Evolutionary conservation across 192 early-diverging fungal species (phyloP), one percentile per base, ranked within the genome.

Genomic region (Umbelopsis isabellina): DNA sequence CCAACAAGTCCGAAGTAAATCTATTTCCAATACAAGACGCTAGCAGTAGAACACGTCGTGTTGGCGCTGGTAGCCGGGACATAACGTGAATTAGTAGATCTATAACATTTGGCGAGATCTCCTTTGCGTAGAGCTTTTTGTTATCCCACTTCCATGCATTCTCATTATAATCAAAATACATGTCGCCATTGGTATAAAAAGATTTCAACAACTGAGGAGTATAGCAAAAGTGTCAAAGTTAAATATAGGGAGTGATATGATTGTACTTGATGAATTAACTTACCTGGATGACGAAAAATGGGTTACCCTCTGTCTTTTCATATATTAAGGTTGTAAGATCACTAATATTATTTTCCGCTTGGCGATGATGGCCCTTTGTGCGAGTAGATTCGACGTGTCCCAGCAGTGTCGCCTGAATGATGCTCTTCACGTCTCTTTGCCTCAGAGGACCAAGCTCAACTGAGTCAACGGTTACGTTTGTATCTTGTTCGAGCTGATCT

Each of bases 11-110:
- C 20, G 72, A 68, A 15, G 65, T 69, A 49, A 79, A 78, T 15
- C 46, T 22, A 58, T 77, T 72, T n/a, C 78, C 78, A n/a, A 79
- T 72, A 44, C 78, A 79, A 15, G 74, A 66, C n/a, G 78, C 78
- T 11, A 79, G 51, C 18, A 30, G 22, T 13, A 79, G 44, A 27
- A 79, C 74, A 20, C 65, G 58, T 30, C 74, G 70, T 9, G 70
- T 48, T 16, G 37, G 47, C 11, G 61, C 46, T 23, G 74, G 46
- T 8, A 79, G 70, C 49, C 77, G 67, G 15, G 49, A 55, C 65
- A 79, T 76, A 15, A 46, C 52, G 6, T 65, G 46, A 18, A 76
- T 50, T 47, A 79, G 55, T 12, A 79, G 55, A 35, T 79, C 78
- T 12, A 79, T 68, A 2, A 79, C 75, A 49, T 77, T 79, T n/a